Percentiles rank a stretch among this genome's conserved stretches.
Evolutionary conservation across 83 land plant genomes (phyloP).

Genomic region (Picea abies): DNA sequence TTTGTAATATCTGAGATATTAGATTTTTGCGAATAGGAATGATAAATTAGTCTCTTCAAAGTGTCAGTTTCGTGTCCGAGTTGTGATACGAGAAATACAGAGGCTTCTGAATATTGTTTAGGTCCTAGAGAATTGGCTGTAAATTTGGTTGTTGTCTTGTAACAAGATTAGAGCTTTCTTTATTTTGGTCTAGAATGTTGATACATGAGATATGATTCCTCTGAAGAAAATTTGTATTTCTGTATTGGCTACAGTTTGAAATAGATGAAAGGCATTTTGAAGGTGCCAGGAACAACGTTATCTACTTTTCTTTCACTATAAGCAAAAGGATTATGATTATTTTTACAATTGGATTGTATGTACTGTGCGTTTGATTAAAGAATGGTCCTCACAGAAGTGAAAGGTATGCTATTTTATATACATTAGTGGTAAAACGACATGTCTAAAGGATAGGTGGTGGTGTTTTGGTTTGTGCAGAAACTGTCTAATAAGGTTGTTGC

Average conservation of each 20-base stretch:
- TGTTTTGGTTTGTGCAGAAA: constrained; percentile 27
- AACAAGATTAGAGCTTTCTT: background rate
- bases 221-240: background rate
- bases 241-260: background rate
- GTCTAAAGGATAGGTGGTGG: background rate
- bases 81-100: background rate
- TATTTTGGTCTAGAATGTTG: background rate
- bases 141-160: background rate
- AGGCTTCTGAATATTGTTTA: background rate
- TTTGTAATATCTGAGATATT: background rate
- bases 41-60: background rate
- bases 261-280: background rate
- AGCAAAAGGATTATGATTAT: too few species aligned
- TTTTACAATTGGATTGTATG: background rate
- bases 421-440: background rate
- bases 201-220: background rate
- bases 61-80: background rate
- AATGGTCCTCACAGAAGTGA: too few species aligned
- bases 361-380: too few species aligned
- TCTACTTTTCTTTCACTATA: background rate
- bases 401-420: background rate
- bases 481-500: constrained; percentile 34
- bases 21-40: background rate
- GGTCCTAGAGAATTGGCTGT: background rate
- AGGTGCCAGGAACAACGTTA: background rate